Evolutionary conservation across 805 yeast genomes (phyloP).

Genomic region (Naumovozyma dairenensis): DNA sequence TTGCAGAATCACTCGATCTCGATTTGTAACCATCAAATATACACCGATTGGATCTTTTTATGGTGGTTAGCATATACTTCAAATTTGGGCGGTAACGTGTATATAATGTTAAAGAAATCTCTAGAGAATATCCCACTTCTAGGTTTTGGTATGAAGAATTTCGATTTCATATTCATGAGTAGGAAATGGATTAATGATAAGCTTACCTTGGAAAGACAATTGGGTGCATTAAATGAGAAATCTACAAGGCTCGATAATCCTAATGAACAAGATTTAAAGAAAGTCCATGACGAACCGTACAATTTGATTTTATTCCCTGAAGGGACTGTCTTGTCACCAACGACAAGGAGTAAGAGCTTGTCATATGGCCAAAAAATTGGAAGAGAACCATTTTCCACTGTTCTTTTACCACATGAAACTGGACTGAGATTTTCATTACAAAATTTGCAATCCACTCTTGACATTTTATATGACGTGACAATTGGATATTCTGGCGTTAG

Average conservation of each 20-base stretch:
- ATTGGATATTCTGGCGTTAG: slow-evolving; percentile 69
- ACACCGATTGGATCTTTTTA: slow-evolving; percentile 83
- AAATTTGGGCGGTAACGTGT: slow-evolving; percentile 50
- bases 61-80: slow-evolving; percentile 81
- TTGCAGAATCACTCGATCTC: slow-evolving; percentile 48
- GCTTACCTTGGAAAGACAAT: slow-evolving; percentile 42
- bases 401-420: slow-evolving; percentile 72
- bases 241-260: slow-evolving; percentile 38
- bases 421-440: slow-evolving; percentile 65
- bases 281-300: slow-evolving; percentile 39
- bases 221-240: slow-evolving; percentile 50
- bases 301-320: slow-evolving; percentile 82
- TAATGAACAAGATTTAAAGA: slow-evolving; percentile 7
- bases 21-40: slow-evolving; percentile 88
- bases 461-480: slow-evolving; percentile 69
- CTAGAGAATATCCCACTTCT: slow-evolving; percentile 59
- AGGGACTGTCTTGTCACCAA: slow-evolving; percentile 75
- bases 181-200: slow-evolving; percentile 83
- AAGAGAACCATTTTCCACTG: slow-evolving; percentile 44
- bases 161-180: slow-evolving; percentile 65
- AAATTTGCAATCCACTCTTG: slow-evolving; percentile 42
- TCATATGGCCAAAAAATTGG: slow-evolving; percentile 46
- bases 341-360: slow-evolving; percentile 50
- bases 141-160: slow-evolving; percentile 80
- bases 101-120: slow-evolving; percentile 71